Evolutionary conservation across 129 eudicot genomes (phyloP), one percentile per base, ranked within the genome.

Genomic region (Helianthus tuberosus): DNA sequence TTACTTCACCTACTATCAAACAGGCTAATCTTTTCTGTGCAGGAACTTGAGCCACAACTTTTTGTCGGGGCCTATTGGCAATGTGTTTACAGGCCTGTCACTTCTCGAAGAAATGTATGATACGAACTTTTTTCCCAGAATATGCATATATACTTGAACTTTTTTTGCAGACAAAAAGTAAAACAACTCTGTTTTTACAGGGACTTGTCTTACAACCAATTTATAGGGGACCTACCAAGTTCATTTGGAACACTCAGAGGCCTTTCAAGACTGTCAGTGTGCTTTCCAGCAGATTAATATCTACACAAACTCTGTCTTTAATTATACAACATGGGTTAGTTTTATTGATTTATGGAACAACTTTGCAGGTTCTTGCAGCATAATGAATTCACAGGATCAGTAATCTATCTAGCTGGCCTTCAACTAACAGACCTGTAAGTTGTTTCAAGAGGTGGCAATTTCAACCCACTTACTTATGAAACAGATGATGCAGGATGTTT

Each of bases 1-100:
- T 54, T 70, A 25, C 69, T 7, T 72, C 61, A 43, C 25, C 29
- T 69, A 50, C 39, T 15, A 64, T 79, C 50, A 74, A 69, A 62
- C 73, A 72, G 47, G 62, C 73, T 59, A 36, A 51, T 57, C 59
- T 13, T 84, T 64, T 71, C 53, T n/a, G 70, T 73, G 80, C 91
- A 94, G 98, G 89, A 94, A 90, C 67, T 64, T 91, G 82, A 94
- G 98, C 93, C 93, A 90, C 82, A 94, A 94, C 67, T 71, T 60
- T 13, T 60, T 94, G 81, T 79, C 96, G 57, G 97, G 97, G 61
- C 79, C 93, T 16, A 70, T 94, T 60, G 96, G 91, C 69, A 78
- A 86, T 75, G 91, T 94, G 59, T 94, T 94, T 65, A 75, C 79
- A 58, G 96, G 89, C 75, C 85, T 94, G 11, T 64, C 66, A 47